A percentile compares a stretch with the other conserved stretches of the same genome.
Conservation (phyloP, 139 green algal species). For the Haematococcus sp. region DNA sequence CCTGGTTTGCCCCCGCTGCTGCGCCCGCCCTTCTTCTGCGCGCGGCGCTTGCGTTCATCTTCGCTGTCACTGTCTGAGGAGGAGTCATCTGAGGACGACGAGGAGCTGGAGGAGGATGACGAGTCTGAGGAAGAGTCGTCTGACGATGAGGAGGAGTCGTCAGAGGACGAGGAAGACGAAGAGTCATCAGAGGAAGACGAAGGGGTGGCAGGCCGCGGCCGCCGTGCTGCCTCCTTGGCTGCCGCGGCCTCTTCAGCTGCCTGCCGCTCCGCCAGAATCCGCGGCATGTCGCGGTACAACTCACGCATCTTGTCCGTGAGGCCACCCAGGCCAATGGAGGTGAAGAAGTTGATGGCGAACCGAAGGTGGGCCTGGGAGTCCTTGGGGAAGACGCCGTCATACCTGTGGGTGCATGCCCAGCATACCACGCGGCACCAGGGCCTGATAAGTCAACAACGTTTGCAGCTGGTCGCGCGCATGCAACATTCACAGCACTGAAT, state of each 20-base stretch:
- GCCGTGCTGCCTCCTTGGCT: background rate
- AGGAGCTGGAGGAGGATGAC: background rate
- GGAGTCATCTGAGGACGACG: constrained; percentile 16
- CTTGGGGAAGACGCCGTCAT: constrained; percentile 89
- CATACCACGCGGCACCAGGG: too few species aligned
- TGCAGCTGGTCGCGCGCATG: too few species aligned
- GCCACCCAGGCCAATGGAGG: constrained; percentile 94
- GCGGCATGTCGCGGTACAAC: constrained; percentile 53
- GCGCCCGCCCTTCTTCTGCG: background rate
- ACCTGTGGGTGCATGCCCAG: constrained; percentile 38
- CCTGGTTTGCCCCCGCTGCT: background rate
- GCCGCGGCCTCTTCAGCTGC: constrained; percentile 6
- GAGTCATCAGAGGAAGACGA: background rate
- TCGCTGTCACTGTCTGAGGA: constrained; percentile 22
- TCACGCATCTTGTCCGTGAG: constrained; percentile 93
- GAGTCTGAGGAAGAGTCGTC: background rate
- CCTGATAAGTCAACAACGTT: too few species aligned
- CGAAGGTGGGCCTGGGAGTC: constrained; percentile 83
- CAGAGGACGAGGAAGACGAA: background rate
- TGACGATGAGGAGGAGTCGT: constrained; percentile 2
- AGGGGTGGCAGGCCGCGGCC: background rate
- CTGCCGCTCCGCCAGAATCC: constrained; percentile 32
- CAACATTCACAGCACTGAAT: too few species aligned
- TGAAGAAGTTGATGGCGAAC: constrained; percentile 99
- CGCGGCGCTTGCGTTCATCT: background rate